These are phyloP conservation scores for Beauveria medogensis DNA, from an alignment of 2,329 filamentous ascomycete species.

Conservation along the genomic window DNA sequence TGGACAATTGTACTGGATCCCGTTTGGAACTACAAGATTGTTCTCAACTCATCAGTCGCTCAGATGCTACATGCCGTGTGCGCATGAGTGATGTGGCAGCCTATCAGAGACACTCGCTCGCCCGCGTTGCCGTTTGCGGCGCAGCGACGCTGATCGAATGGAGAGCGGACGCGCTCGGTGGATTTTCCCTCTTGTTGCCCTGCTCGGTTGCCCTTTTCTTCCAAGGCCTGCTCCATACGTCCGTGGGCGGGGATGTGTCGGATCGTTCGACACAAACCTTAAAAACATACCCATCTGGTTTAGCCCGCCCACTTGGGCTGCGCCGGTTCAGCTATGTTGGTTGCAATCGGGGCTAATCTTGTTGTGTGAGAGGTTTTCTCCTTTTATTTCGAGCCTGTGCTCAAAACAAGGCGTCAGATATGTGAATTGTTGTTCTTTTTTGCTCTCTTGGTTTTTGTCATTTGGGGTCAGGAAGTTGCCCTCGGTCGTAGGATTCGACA, in stretches of 20 bases:
- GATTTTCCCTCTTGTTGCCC: neutral
- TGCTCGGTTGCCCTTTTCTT: neutral
- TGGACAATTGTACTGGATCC: neutral
- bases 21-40: no score
- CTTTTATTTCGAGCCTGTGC: neutral
- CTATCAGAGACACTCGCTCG: neutral
- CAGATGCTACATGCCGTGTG: neutral
- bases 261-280: slow-evolving; percentile 7
- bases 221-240: neutral
- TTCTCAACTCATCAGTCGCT: no score
- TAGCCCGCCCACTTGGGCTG: neutral
- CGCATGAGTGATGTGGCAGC: neutral
- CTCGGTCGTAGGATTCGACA: neutral
- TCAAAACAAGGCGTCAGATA: neutral
- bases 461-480: neutral
- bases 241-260: neutral
- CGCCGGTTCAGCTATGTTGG: neutral
- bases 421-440: neutral
- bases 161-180: neutral
- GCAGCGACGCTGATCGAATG: neutral
- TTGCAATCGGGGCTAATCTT: neutral
- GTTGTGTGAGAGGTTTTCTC: neutral
- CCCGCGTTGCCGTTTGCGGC: neutral
- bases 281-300: neutral
- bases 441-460: neutral